Conservation (phyloP, 495 filamentous ascomycete genomes). For the Bacidia rubella region DNA sequence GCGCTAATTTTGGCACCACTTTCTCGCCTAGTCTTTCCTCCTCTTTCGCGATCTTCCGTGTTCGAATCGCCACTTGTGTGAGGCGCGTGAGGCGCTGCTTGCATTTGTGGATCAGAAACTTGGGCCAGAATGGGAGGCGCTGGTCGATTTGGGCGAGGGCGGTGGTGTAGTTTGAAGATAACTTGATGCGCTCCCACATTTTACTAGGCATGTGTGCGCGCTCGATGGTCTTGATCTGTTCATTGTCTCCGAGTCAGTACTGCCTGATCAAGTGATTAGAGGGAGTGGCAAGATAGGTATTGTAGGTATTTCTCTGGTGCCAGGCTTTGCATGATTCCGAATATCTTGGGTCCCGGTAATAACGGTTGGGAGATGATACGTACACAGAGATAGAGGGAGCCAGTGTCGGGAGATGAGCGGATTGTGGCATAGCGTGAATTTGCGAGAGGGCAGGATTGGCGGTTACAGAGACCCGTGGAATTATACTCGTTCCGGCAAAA, state of each 20-base stretch:
- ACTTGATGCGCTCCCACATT: constrained; percentile 86
- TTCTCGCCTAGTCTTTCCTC: constrained; percentile 84
- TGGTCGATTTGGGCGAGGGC: constrained; percentile 82
- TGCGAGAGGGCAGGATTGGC: constrained; percentile 87
- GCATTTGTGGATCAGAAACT: constrained; percentile 90
- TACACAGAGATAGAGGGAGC: constrained; percentile 85
- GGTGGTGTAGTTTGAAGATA: constrained; percentile 79
- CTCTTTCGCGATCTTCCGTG: constrained; percentile 69
- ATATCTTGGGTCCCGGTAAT: too few relatives aligned
- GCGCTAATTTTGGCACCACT: constrained; percentile 78
- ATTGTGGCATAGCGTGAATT: constrained; percentile 94
- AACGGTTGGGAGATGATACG: too few relatives aligned
- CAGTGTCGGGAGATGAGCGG: constrained; percentile 66
- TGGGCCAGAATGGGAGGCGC: constrained; percentile 87
- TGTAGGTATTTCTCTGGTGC: too few relatives aligned
- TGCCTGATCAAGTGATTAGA: constrained; percentile 50
- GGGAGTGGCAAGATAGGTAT: too few relatives aligned
- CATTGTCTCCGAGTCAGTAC: too few relatives aligned
- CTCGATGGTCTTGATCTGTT: constrained; percentile 75
- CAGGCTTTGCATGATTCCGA: too few relatives aligned
- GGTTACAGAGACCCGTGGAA: constrained; percentile 87
- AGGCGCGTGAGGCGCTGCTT: constrained; percentile 92
- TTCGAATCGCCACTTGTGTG: constrained; percentile 84
- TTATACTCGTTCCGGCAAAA: constrained; percentile 89
- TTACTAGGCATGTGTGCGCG: constrained; percentile 82